Base-by-base conservation (phyloP, 148 eudicot genomes). In the Mesembryanthemum crystallinum region DNA sequence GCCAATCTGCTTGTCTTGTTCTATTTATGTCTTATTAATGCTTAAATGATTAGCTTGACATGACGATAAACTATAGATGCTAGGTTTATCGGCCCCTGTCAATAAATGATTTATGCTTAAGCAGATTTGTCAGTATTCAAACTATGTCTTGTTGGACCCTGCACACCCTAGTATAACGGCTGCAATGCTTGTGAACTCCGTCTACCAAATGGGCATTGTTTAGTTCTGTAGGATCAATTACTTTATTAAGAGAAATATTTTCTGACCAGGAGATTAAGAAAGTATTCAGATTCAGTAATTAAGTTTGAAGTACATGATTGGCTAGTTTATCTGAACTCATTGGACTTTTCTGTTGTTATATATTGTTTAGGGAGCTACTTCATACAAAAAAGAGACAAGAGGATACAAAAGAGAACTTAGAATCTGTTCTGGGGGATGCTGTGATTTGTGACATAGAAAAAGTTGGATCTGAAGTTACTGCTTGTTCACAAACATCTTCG, bases 361-460 rank as follows among this genome's bases (percentile, higher is more conserved):
- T 18, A 43, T 15, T 74, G 42, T 24, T 42, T 77, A 94, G 98
- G 87, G 95, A 94, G 82, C 89, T 90, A 63, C 78, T 94, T 60
- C 95, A 90, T 66, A 90, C 98, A 4, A 80, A 81, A 69, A 78
- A 80, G 82, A 85, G 92, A 59, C 84, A 86, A 62, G 88, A 85
- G 76, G 88, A 81, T 71, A 80, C 80, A 6, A 79, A 64, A 54
- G 85, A 77, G 21, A 74, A 71, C 76, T 32, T 88, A 71, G 76
- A 78, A 77, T 60, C 67, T 11, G 72, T 61, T 23, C 28, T 86
- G 35, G 88, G 84, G 58, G 88, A 82, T 18, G 61, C 76, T 28
- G 69, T 86, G 71, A 67, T 78, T 70, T 88, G 87, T 71, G 89
- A 88, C 42, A 85, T 88, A 30, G 92, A 88, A 80, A 76, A 60